These are phyloP conservation scores for Triadica sebifera DNA, from an alignment of 345 rosid genomes.

Conservation along the genomic window DNA sequence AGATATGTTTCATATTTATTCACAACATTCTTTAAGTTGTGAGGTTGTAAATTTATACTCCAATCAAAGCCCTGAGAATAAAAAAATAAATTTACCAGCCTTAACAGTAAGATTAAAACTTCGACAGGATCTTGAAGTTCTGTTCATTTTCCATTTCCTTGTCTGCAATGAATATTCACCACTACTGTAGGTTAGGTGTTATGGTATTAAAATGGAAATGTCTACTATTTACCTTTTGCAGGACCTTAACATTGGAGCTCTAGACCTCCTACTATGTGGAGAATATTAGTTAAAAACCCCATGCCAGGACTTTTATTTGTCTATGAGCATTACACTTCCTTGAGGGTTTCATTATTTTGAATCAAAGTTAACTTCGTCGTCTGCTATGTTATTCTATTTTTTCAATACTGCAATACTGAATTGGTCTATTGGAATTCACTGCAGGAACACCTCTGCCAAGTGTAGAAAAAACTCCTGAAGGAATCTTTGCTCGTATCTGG, in stretches of 20 bases:
- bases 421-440: slow-evolving; percentile 21
- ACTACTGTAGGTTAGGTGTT: not conserved
- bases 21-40: not conserved
- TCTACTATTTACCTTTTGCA: not conserved
- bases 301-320: not conserved
- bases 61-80: no score
- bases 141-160: not conserved
- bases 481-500: slow-evolving; percentile 36
- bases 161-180: not conserved
- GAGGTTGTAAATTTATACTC: not conserved
- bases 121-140: not conserved
- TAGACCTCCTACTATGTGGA: slow-evolving; percentile 5
- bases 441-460: slow-evolving; percentile 39
- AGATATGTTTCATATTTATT: not conserved
- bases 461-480: slow-evolving; percentile 26
- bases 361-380: not conserved
- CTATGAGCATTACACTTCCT: not conserved
- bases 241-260: slow-evolving; percentile 1
- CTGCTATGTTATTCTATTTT: slow-evolving; percentile 6
- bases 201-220: not conserved
- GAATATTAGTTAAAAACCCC: not conserved
- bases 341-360: not conserved
- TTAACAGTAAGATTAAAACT: no score
- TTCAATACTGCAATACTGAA: slow-evolving; percentile 1
- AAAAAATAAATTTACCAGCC: no score